Percentiles rank a stretch among this genome's conserved stretches.
Evolutionary conservation across 257 asterid species (phyloP).

Genomic region (Fraxinus excelsior): DNA sequence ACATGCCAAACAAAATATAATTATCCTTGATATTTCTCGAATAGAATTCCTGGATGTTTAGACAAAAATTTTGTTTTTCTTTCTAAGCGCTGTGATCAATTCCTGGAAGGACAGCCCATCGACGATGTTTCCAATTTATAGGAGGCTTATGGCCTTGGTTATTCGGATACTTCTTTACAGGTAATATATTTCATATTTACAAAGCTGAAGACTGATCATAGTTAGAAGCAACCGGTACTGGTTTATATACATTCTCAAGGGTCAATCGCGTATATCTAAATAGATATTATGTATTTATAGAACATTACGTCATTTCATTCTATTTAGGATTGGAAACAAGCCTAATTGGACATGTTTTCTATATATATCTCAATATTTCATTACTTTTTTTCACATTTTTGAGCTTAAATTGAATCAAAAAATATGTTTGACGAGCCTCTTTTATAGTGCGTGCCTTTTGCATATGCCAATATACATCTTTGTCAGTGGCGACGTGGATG

Average conservation of each 20-base stretch:
- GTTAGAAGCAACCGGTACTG: background rate
- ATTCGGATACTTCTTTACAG: constrained; percentile 43
- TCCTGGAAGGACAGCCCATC: constrained; percentile 45
- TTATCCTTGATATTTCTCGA: background rate
- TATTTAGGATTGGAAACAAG: background rate
- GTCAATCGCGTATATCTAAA: too few relatives aligned
- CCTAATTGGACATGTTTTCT: too few relatives aligned
- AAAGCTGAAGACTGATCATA: too few relatives aligned
- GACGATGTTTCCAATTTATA: constrained; percentile 36
- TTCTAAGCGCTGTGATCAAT: constrained; percentile 25
- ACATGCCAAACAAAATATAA: background rate
- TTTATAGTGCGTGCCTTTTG: background rate
- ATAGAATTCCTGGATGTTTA: background rate
- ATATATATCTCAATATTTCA: too few relatives aligned
- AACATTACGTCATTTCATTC: too few relatives aligned
- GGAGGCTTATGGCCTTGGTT: constrained; percentile 36
- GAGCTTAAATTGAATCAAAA: too few relatives aligned
- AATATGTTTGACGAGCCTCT: background rate
- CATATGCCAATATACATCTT: constrained; percentile 24
- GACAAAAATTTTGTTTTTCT: background rate
- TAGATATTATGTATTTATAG: too few relatives aligned
- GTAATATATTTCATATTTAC: constrained; percentile 13
- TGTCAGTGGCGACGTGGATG: too few relatives aligned
- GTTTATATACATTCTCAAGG: too few relatives aligned
- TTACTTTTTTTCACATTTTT: too few relatives aligned